Base-by-base conservation (phyloP, 371 early-diverging fungal genomes). In the Mucor plumbeus region DNA sequence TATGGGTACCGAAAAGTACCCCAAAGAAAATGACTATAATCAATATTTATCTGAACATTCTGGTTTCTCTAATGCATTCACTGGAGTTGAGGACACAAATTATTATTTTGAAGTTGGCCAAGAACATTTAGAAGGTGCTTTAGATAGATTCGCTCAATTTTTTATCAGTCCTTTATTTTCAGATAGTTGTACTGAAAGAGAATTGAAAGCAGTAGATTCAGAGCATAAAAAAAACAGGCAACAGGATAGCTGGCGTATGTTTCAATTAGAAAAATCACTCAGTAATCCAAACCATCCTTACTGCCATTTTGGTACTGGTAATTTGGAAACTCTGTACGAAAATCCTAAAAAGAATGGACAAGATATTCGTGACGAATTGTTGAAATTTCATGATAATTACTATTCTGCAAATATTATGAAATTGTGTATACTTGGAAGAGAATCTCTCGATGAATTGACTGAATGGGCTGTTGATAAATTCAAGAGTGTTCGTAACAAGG, bases 51-150 rank as follows among this genome's bases (percentile, higher is more conserved):
- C 92, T 10, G 87, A 88, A 54, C 93, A 99, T 71, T 94, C 94
- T 47, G 99, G 99, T 19, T 82, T 85, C 54, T 94, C 94, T 4
- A 99, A 99, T 82, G 99, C 99, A 5, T 98, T 91, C 80, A 99
- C 99, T 0, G 81, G 86, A 21, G 80, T 86, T 17, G 94, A 95
- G 62, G 80, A 92, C 63, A 97, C 98, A 48, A 93, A 96, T 74
- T 99, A 98, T 80, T 99, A 94, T 74, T 98, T 97, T 85, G 95
- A 96, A 64, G 91, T 98, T 21, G 87, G 87, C n/a, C 84, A 94
- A 44, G 88, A 89, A 47, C 80, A 88, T 63, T 82, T 99, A 17
- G 94, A 95, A 67, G 95, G 95, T 39, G 96, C 97, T 34, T 79
- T 99, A 53, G 97, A 99, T 80, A 87, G 97, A 21, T 96, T 98